Evolutionary conservation across 2,329 filamentous ascomycete genomes (phyloP).

Genomic region (Zopfia rhizophila): DNA sequence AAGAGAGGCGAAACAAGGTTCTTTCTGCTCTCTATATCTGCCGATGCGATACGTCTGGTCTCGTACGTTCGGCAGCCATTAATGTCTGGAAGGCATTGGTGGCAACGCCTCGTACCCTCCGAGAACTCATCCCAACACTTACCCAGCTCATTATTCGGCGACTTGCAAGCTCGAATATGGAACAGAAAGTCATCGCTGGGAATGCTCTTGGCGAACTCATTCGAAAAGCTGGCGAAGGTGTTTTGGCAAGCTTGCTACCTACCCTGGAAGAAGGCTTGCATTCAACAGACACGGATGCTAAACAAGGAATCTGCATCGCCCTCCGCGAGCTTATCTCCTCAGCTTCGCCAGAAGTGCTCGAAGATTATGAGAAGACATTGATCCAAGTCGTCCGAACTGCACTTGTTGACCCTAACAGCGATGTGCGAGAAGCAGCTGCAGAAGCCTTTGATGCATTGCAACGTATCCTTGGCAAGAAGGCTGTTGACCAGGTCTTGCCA

Average conservation of each 20-base stretch:
- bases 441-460: conserved; percentile 97
- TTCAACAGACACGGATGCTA: conserved; percentile 90
- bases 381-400: conserved; percentile 94
- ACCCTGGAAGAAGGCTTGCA: conserved; percentile 92
- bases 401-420: conserved; percentile 86
- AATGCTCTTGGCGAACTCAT: conserved; percentile 97
- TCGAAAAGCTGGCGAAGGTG: conserved; percentile 93
- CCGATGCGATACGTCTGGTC: conserved; percentile 92
- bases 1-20: conserved; percentile 96
- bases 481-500: conserved; percentile 94
- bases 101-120: conserved; percentile 88
- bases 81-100: conserved; percentile 97
- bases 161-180: conserved; percentile 94
- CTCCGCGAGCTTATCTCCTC: conserved; percentile 92
- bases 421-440: conserved; percentile 93
- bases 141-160: conserved; percentile 94
- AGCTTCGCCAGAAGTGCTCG: conserved; percentile 85
- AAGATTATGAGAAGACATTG: conserved; percentile 93
- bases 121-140: conserved; percentile 93
- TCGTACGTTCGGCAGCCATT: conserved; percentile 90
- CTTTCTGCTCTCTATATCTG: conserved; percentile 98
- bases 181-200: conserved; percentile 98
- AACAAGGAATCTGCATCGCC: conserved; percentile 97
- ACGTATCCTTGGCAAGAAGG: conserved; percentile 91
- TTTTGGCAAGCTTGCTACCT: conserved; percentile 86